Conservation (phyloP, 2,329 filamentous ascomycete species). For the Exophiala oligosperma region DNA sequence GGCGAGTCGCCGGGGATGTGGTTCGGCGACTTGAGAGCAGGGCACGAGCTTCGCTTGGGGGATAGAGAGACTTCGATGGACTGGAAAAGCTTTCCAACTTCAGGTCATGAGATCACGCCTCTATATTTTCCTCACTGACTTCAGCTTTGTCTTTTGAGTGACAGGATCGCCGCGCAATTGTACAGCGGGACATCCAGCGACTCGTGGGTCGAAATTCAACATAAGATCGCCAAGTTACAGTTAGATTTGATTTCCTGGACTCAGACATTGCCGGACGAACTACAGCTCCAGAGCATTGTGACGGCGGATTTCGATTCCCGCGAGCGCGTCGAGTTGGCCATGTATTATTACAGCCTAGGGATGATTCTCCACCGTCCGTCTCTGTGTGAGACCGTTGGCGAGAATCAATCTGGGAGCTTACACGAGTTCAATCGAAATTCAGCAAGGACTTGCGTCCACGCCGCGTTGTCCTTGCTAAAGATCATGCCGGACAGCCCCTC, state of each 20-base stretch:
- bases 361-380: constrained; percentile 32
- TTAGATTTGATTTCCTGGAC: constrained; percentile 16
- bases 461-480: constrained; percentile 26
- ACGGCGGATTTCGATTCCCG: constrained; percentile 15
- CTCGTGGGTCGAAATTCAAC: constrained; percentile 18
- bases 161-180: constrained; percentile 16
- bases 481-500: constrained; percentile 30
- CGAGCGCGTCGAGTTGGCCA: constrained; percentile 24
- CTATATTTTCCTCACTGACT: constrained; percentile 14
- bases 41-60: too few species aligned
- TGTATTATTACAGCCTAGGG: constrained; percentile 30
- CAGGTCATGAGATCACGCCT: too few species aligned
- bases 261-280: constrained; percentile 11
- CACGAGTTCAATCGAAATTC: constrained; percentile 20
- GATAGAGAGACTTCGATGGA: not conserved
- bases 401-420: constrained; percentile 24
- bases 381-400: constrained; percentile 30
- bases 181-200: constrained; percentile 11
- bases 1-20: too few species aligned
- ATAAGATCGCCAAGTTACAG: constrained; percentile 18
- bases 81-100: not conserved
- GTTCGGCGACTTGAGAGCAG: too few species aligned
- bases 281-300: constrained; percentile 4
- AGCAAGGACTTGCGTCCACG: constrained; percentile 29
- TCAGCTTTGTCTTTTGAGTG: constrained; percentile 17